A percentile compares a stretch with the other conserved stretches of the same genome.
These are phyloP conservation scores for Salix purpurea DNA, from an alignment of 345 rosid genomes.

Conservation along the genomic window DNA sequence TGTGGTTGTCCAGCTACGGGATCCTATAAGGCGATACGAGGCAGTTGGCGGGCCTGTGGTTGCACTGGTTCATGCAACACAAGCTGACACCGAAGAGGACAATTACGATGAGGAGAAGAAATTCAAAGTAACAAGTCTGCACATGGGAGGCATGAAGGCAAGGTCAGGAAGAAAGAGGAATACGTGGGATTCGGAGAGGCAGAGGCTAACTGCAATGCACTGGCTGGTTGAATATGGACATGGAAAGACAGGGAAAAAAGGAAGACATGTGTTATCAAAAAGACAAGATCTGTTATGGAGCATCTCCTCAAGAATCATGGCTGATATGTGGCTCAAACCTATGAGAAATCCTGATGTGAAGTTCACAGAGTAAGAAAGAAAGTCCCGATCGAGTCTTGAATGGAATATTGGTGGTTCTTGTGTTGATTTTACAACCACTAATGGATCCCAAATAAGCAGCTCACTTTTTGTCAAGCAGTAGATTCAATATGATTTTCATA, in stretches of 20 bases:
- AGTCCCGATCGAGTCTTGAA: background rate
- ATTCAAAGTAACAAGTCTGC: slow-evolving; percentile 57
- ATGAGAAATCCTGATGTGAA: slow-evolving; percentile 87
- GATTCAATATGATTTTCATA: background rate
- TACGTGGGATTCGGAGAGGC: slow-evolving; percentile 60
- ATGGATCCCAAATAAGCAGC: background rate
- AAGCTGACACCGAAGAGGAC: slow-evolving; percentile 19
- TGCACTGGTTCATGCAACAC: slow-evolving; percentile 51
- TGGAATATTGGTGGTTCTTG: background rate
- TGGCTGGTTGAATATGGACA: slow-evolving; percentile 77
- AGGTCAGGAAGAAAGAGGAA: slow-evolving; percentile 41
- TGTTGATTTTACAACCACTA: background rate
- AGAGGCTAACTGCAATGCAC: slow-evolving; percentile 76
- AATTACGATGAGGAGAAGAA: slow-evolving; percentile 47
- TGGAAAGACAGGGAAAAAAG: slow-evolving; percentile 56
- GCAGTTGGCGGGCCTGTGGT: slow-evolving; percentile 75
- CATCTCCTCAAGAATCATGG: slow-evolving; percentile 84
- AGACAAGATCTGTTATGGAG: slow-evolving; percentile 70
- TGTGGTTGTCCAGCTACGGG: slow-evolving; percentile 63
- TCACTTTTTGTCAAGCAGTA: background rate
- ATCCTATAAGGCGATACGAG: slow-evolving; percentile 83
- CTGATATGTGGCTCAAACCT: slow-evolving; percentile 92
- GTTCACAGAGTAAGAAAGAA: slow-evolving; percentile 29
- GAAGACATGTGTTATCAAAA: slow-evolving; percentile 37
- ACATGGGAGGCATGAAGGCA: slow-evolving; percentile 61